Evolutionary conservation across 495 filamentous ascomycete genomes (phyloP), one percentile per base, ranked within the genome.

Genomic region (Thermothielavioides terrestris): DNA sequence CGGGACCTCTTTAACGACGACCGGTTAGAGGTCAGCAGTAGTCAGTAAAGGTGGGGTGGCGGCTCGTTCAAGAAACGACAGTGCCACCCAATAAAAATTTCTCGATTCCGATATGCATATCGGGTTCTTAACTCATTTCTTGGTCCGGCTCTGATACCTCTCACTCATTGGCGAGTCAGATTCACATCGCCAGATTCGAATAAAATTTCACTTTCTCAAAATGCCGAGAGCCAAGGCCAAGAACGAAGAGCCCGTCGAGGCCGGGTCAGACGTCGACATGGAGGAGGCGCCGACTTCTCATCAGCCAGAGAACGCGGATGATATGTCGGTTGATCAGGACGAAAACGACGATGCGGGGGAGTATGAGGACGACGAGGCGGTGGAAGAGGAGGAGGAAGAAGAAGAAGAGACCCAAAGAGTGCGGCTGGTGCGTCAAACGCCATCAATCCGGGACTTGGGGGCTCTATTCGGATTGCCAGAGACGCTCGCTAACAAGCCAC

Each of bases 231-330:
- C 67, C 35, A 63, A 55, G 40, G 18, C 45, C 31, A 58, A 46
- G 39, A 56, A 59, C 46, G 49, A 56, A 10, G 52, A 42, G 39
- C 21, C 54, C 20, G 41, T 43, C 23, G 53, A 53, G 22, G 36
- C 49, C 27, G 51, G 34, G 15, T 58, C 61, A n/a, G 74, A 77
- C 52, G 55, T 67, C 6, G 71, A 71, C 46, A 86, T 85, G 82
- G 65, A 76, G 20, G 73, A 78, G 48, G 66, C 62, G 40, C 68
- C 73, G 12, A 59, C 68, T 5, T 68, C 66, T 46, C 61, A 67
- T 41, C 62, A 72, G 50, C 58, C 57, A 15, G 60, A 56, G 43
- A 70, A 60, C 42, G 57, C 68, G 40, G 69, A 77, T 14, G 65
- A 68, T 22, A 71, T 67, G 49, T 69, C 68, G 15, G 57, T 62